Evolutionary conservation across 495 filamentous ascomycete genomes (phyloP).

Genomic region (Lepidopterella palustris): DNA sequence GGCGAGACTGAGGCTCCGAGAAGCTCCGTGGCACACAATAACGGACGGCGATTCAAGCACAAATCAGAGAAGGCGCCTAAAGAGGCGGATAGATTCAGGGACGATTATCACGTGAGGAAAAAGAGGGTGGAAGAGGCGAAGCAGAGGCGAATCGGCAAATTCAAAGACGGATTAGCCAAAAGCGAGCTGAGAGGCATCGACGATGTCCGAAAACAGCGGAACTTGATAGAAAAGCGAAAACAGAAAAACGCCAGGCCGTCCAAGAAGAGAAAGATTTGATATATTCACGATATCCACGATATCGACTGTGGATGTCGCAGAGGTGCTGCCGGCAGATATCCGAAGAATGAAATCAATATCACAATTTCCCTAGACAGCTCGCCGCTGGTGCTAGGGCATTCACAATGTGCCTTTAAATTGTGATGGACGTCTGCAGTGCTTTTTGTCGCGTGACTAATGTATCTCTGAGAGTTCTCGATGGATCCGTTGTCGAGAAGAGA

Average conservation of each 20-base stretch:
- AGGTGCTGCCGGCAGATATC: too few species aligned
- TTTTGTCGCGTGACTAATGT: too few species aligned
- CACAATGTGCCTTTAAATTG: too few species aligned
- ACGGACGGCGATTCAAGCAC: constrained; percentile 62
- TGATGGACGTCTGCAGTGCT: too few species aligned
- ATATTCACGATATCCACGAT: too few species aligned
- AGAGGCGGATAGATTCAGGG: constrained; percentile 79
- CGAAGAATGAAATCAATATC: too few species aligned
- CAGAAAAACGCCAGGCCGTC: constrained; percentile 88
- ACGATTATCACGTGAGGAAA: constrained; percentile 85
- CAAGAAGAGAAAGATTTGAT: constrained; percentile 49
- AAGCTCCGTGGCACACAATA: constrained; percentile 24
- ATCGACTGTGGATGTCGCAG: too few species aligned
- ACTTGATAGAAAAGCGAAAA: constrained; percentile 63
- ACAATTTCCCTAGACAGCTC: too few species aligned
- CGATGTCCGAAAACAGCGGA: constrained; percentile 76
- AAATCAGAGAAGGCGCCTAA: constrained; percentile 81
- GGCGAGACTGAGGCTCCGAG: constrained; percentile 67
- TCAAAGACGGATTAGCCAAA: constrained; percentile 59
- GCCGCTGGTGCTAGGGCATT: too few species aligned
- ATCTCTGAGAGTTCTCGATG: neutral
- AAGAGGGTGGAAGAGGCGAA: constrained; percentile 81
- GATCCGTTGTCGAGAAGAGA: neutral
- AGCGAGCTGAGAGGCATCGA: constrained; percentile 74
- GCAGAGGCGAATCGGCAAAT: constrained; percentile 71